Conservation (phyloP, 148 eudicot species). For the Polygonum aviculare region DNA sequence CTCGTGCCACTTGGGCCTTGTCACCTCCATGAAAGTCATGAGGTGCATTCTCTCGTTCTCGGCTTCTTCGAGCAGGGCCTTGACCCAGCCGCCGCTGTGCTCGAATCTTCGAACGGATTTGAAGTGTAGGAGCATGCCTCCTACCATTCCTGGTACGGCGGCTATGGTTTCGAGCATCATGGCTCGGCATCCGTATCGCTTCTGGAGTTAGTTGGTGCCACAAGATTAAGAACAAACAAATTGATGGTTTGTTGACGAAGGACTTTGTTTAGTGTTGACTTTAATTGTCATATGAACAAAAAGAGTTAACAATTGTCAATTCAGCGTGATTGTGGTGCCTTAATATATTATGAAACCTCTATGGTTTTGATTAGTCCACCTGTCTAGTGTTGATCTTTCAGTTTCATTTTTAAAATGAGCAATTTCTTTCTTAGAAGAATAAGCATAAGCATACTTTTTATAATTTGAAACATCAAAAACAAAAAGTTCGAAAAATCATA, state of each 20-base stretch:
- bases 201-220: slow-evolving; percentile 37
- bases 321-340: too few species aligned
- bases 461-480: too few species aligned
- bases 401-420: too few species aligned
- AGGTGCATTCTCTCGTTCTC: slow-evolving; percentile 95
- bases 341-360: too few species aligned
- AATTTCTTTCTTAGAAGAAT: too few species aligned
- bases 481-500: too few species aligned
- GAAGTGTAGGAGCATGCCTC: slow-evolving; percentile 79
- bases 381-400: too few species aligned
- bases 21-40: slow-evolving; percentile 83
- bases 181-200: slow-evolving; percentile 76
- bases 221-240: neutral
- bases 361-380: too few species aligned
- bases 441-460: too few species aligned
- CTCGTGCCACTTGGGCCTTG: slow-evolving; percentile 67
- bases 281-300: too few species aligned
- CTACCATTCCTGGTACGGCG: slow-evolving; percentile 92
- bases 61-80: slow-evolving; percentile 70
- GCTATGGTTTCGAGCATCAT: slow-evolving; percentile 90
- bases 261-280: too few species aligned
- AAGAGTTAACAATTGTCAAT: too few species aligned
- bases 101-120: slow-evolving; percentile 70
- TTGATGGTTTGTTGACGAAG: neutral
- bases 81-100: slow-evolving; percentile 92